Conservation (phyloP, 2,329 filamentous ascomycete genomes). For the Thyridium curvatum region DNA sequence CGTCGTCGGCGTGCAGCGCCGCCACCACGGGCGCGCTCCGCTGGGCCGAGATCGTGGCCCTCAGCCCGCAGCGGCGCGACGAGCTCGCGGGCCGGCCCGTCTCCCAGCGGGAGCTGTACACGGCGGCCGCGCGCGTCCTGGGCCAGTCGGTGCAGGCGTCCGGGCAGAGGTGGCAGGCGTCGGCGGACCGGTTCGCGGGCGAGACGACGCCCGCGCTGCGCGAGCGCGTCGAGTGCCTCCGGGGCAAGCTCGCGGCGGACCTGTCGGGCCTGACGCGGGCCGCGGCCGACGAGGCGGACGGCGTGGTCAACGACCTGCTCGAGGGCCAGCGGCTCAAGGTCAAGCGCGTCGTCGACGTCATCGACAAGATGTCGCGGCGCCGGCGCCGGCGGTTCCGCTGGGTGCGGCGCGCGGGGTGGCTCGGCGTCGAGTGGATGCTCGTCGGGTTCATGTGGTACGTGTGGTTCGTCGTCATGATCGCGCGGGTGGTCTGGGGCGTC, state of each 20-base stretch:
- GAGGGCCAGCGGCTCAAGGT: slow-evolving; percentile 72
- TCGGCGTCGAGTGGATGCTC: slow-evolving; percentile 79
- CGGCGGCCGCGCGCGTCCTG: slow-evolving; percentile 46
- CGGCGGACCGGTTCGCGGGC: slow-evolving; percentile 52
- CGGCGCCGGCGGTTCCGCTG: slow-evolving; percentile 64
- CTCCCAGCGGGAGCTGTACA: slow-evolving; percentile 38
- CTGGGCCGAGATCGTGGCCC: slow-evolving; percentile 37
- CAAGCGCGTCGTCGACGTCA: slow-evolving; percentile 72
- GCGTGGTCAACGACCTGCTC: slow-evolving; percentile 68
- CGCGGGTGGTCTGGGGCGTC: slow-evolving; percentile 58
- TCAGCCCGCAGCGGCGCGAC: slow-evolving; percentile 26
- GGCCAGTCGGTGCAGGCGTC: slow-evolving; percentile 38
- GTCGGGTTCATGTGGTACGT: slow-evolving; percentile 91
- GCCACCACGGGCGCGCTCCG: slow-evolving; percentile 12
- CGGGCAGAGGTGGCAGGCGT: slow-evolving; percentile 49
- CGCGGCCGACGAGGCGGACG: slow-evolving; percentile 73
- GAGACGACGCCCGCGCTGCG: slow-evolving; percentile 49
- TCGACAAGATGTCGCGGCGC: slow-evolving; percentile 69
- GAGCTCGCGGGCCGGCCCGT: slow-evolving; percentile 25
- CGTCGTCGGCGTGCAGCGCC: background rate
- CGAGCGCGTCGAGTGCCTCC: slow-evolving; percentile 38
- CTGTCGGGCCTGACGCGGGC: slow-evolving; percentile 55
- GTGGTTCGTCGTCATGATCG: slow-evolving; percentile 80
- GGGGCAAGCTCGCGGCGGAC: slow-evolving; percentile 42
- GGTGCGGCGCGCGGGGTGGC: slow-evolving; percentile 70